Percentiles rank a stretch among this genome's conserved stretches.
These are phyloP conservation scores for Clonostachys sp. DNA, from an alignment of 2,329 filamentous ascomycete species.

Conservation along the genomic window DNA sequence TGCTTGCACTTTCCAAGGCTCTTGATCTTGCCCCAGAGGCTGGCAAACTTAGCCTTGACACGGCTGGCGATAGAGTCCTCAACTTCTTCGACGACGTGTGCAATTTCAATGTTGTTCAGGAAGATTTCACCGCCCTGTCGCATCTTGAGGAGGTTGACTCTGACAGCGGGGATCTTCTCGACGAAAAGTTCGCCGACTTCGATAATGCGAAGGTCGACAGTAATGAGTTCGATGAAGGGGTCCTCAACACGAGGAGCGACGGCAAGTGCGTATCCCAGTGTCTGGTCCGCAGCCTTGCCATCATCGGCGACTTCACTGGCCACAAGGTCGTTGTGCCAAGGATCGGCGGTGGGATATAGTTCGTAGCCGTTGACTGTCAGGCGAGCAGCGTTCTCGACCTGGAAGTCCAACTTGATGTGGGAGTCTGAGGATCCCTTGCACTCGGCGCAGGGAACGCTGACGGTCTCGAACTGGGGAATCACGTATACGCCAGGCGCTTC, in stretches of 20 bases:
- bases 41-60: slow-evolving; percentile 28
- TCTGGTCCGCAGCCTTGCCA: slow-evolving; percentile 24
- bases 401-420: slow-evolving; percentile 50
- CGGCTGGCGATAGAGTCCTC: slow-evolving; percentile 25
- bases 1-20: slow-evolving; percentile 9
- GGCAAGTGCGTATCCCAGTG: slow-evolving; percentile 45
- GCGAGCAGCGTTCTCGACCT: slow-evolving; percentile 39
- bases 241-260: slow-evolving; percentile 38
- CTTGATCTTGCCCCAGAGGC: slow-evolving; percentile 14
- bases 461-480: slow-evolving; percentile 19
- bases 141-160: slow-evolving; percentile 58
- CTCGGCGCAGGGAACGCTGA: slow-evolving; percentile 48
- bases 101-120: slow-evolving; percentile 42
- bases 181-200: slow-evolving; percentile 54
- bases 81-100: slow-evolving; percentile 11
- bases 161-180: slow-evolving; percentile 47
- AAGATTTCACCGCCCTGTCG: slow-evolving; percentile 43
- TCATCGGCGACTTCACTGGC: slow-evolving; percentile 39
- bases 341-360: slow-evolving; percentile 51
- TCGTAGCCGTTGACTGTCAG: slow-evolving; percentile 57
- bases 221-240: slow-evolving; percentile 44
- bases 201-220: slow-evolving; percentile 53
- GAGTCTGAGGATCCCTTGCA: slow-evolving; percentile 39
- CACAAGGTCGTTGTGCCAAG: slow-evolving; percentile 33
- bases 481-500: slow-evolving; percentile 25